phyloP scores from a whole-genome alignment of 2,329 filamentous ascomycete species.

The Phialocephala subalpina region DNA sequence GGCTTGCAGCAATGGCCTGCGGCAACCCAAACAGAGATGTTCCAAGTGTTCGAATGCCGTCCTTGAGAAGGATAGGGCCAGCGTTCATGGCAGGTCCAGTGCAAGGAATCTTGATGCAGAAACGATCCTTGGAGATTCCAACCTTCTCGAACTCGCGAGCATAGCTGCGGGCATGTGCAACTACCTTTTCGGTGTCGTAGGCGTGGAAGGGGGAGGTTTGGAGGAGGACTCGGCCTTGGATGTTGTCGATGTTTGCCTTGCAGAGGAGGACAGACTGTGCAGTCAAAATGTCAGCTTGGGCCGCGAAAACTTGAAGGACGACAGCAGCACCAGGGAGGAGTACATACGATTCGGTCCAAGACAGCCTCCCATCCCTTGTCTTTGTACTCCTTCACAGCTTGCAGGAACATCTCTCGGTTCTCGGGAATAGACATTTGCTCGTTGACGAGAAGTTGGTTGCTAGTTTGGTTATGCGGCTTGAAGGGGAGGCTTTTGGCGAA shows the following conservation, averaged over 20 bases:
- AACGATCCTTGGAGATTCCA: constrained; percentile 23
- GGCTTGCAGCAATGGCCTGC: constrained; percentile 21
- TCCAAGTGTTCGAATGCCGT: constrained; percentile 22
- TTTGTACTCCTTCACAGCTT: constrained; percentile 53
- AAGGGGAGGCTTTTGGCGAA: constrained; percentile 55
- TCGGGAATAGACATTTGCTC: constrained; percentile 53
- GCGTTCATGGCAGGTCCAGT: constrained; percentile 23
- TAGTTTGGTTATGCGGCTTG: constrained; percentile 56
- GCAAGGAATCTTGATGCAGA: constrained; percentile 24
- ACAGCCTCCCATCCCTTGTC: constrained; percentile 55
- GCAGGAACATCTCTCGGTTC: constrained; percentile 52
- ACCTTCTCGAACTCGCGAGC: constrained; percentile 21
- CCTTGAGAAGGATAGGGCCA: constrained; percentile 22
- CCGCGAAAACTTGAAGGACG: not conserved
- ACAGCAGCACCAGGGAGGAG: not conserved
- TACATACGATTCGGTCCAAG: constrained; percentile 53
- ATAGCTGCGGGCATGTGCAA: constrained; percentile 19
- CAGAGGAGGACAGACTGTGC: constrained; percentile 56
- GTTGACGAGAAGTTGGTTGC: constrained; percentile 58
- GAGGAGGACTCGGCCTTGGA: constrained; percentile 40
- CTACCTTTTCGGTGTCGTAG: constrained; percentile 25
- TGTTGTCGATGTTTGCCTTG: constrained; percentile 45
- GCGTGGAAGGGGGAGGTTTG: constrained; percentile 23
- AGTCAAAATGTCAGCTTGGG: not conserved
- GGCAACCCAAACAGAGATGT: constrained; percentile 21